Percentiles rank a stretch among this genome's conserved stretches.
Evolutionary conservation across 2,329 filamentous ascomycete genomes (phyloP).

Genomic region (Aspergillus neotritici): DNA sequence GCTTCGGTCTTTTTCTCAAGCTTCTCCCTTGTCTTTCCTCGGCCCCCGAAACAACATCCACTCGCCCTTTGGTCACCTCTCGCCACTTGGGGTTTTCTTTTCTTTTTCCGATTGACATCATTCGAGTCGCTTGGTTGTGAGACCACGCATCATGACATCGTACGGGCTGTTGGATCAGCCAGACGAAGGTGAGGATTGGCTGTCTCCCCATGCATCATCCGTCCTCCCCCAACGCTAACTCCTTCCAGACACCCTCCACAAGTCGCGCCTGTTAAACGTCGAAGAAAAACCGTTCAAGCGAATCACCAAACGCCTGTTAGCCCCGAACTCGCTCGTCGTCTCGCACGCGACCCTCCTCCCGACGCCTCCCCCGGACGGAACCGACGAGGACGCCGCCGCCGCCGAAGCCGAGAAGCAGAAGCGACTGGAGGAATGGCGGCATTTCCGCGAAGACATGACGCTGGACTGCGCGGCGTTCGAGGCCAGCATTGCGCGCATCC

Average conservation of each 20-base stretch:
- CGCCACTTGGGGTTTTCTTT: neutral
- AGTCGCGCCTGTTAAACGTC: conserved; percentile 76
- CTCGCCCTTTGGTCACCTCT: neutral
- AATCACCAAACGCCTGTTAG: conserved; percentile 72
- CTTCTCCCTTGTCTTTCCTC: conserved; percentile 7
- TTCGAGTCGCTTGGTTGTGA: neutral
- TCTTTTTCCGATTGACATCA: neutral
- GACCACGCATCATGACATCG: conserved; percentile 41
- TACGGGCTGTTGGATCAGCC: conserved; percentile 68
- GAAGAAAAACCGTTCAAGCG: conserved; percentile 91
- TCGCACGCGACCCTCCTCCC: conserved; percentile 52
- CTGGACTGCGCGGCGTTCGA: conserved; percentile 88
- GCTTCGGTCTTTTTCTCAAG: conserved; percentile 13
- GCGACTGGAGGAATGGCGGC: conserved; percentile 52
- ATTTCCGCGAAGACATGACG: conserved; percentile 74
- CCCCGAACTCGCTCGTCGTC: conserved; percentile 59
- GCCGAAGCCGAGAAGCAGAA: conserved; percentile 47
- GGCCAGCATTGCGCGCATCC: conserved; percentile 77
- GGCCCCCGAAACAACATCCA: conserved; percentile 12
- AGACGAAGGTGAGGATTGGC: conserved; percentile 45
- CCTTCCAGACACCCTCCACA: conserved; percentile 69
- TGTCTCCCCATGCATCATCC: conserved; percentile 2
- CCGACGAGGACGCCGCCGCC: conserved; percentile 39
- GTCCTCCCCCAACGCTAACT: conserved; percentile 16
- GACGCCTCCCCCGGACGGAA: conserved; percentile 62